A percentile compares a stretch with the other conserved stretches of the same genome.
Evolutionary conservation across 495 filamentous ascomycete species (phyloP).

Genomic region (Evansstolkia leycettana): DNA sequence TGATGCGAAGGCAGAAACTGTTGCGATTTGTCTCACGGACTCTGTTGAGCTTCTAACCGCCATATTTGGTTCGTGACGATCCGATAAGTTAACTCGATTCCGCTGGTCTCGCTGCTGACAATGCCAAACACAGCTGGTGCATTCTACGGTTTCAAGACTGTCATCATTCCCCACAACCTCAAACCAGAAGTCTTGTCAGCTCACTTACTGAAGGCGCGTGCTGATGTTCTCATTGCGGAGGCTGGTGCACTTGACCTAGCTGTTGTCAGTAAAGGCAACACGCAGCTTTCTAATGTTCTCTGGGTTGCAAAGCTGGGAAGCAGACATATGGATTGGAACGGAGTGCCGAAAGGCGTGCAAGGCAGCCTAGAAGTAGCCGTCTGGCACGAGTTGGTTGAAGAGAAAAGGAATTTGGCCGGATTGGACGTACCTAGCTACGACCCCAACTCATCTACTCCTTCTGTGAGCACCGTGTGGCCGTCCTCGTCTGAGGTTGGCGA

Average conservation of each 20-base stretch:
- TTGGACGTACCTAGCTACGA: constrained; percentile 39
- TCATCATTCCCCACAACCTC: constrained; percentile 75
- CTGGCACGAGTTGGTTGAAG: constrained; percentile 76
- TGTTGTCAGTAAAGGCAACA: constrained; percentile 50
- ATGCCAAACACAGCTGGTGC: constrained; percentile 42
- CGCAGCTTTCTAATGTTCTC: constrained; percentile 62
- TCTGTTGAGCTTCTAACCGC: constrained; percentile 73
- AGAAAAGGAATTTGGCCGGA: constrained; percentile 33
- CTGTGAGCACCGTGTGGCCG: constrained; percentile 48
- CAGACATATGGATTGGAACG: constrained; percentile 84
- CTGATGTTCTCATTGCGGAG: constrained; percentile 71
- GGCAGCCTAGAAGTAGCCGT: constrained; percentile 64
- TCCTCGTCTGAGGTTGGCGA: constrained; percentile 42
- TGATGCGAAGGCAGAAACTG: constrained; percentile 53
- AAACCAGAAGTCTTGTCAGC: constrained; percentile 49
- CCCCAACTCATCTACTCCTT: constrained; percentile 38
- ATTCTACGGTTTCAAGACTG: constrained; percentile 70
- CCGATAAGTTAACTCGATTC: constrained; percentile 5
- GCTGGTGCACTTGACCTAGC: constrained; percentile 83
- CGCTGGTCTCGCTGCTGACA: constrained; percentile 2
- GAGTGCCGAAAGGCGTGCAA: constrained; percentile 61
- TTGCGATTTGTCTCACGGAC: constrained; percentile 89
- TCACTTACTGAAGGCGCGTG: constrained; percentile 54
- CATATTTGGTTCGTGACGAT: constrained; percentile 43
- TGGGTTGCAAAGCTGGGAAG: constrained; percentile 92